Base-by-base conservation (phyloP, 2,329 filamentous ascomycete species). In the Penicillium sp. region DNA sequence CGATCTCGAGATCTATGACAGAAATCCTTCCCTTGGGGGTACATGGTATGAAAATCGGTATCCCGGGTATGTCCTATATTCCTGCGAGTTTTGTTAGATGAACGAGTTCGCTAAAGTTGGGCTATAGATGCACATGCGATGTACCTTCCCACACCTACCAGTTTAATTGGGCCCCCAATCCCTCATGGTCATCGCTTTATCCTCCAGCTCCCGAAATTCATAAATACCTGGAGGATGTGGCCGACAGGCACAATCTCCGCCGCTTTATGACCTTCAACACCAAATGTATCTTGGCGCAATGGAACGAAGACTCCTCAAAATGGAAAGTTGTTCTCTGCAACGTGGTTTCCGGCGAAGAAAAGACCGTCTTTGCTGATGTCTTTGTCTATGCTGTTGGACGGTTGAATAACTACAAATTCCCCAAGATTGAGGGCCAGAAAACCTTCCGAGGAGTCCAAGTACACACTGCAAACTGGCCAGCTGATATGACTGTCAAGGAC, bases 391-490 rank as follows among this genome's bases (percentile, higher is more conserved):
- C 57, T 4, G 49, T 53, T 10, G 57, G 57, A 11, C 39, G 49
- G 11, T 21, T 60, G 19, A 66, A 66, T 38, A 55, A 61, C 43
- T 66, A 62, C 58, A 58, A 58, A 21, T 46, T 60, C 5, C 64
- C 64, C 4, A 48, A 60, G 11, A 61, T 66, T 61, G 45, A 39
- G 4, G 57, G 54, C 38, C 43, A 40, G 13, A 67, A 70, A 6
- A 57, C 45, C 5, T 76, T 72, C 60, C 53, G 66, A 49, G 73
- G 73, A 3, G 47, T 58, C 7, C 56, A 73, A 13, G 68, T 74
- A 38, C 73, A 76, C 44, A 72, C 72, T 4, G 72, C 73, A 8
- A 61, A 66, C 36, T 77, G 75, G 75, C 49, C 44, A 9, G 29
- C 33, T 25, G 43, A 55, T 3, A 36, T 36, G 13, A 15, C 31